Evolutionary conservation across 2,329 filamentous ascomycete genomes (phyloP).

Genomic region (Arthrinium puccinioides): DNA sequence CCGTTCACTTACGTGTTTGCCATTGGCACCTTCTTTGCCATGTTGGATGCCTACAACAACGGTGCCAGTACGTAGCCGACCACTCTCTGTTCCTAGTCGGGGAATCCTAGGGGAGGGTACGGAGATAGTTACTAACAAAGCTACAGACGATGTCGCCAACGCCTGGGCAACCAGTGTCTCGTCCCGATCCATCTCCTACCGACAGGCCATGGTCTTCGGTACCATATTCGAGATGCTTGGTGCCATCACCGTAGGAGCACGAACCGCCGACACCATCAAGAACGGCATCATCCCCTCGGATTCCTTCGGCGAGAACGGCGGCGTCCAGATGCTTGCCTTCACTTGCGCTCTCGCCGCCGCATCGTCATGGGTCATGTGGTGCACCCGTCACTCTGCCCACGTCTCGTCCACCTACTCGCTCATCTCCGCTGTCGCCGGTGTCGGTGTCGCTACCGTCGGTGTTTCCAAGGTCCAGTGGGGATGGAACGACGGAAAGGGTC

Average conservation of each 20-base stretch:
- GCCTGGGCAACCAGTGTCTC: constrained; percentile 76
- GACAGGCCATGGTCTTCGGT: constrained; percentile 60
- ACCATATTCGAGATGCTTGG: constrained; percentile 62
- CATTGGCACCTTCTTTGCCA: constrained; percentile 69
- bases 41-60: constrained; percentile 74
- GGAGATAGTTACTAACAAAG: no score
- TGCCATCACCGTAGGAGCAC: constrained; percentile 58
- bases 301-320: constrained; percentile 53
- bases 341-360: constrained; percentile 57
- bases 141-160: constrained; percentile 75
- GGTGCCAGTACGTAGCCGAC: constrained; percentile 58
- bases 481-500: constrained; percentile 60
- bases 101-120: no score
- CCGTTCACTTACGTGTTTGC: constrained; percentile 67
- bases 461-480: constrained; percentile 59
- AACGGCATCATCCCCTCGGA: constrained; percentile 61
- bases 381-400: constrained; percentile 64
- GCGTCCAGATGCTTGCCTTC: constrained; percentile 62
- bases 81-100: no score
- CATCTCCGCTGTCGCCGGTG: constrained; percentile 61
- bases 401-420: constrained; percentile 68
- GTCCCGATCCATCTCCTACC: constrained; percentile 66
- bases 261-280: constrained; percentile 72
- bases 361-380: constrained; percentile 74
- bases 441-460: constrained; percentile 60